These are phyloP conservation scores for Aspergillus biplanus DNA, from an alignment of 495 filamentous ascomycete genomes.

Conservation along the genomic window DNA sequence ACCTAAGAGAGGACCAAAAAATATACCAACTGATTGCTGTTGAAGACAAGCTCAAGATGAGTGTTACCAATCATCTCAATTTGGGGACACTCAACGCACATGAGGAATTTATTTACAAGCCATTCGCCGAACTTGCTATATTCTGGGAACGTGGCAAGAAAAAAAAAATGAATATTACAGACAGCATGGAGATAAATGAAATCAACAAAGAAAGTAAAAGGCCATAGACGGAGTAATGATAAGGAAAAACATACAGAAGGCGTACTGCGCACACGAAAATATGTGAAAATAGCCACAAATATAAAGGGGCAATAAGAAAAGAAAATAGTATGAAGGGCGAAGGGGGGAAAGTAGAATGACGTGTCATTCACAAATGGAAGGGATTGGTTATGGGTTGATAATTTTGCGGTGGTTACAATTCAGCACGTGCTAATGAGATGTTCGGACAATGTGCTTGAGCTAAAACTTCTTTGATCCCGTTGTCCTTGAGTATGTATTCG, in stretches of 20 bases:
- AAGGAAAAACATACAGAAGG: slow-evolving; percentile 6
- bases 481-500: neutral
- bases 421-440: too few relatives aligned
- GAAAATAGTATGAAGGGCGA: slow-evolving; percentile 9
- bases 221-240: neutral
- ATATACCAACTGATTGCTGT: neutral
- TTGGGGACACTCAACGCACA: slow-evolving; percentile 2
- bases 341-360: slow-evolving; percentile 19
- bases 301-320: slow-evolving; percentile 6
- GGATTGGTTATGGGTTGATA: neutral
- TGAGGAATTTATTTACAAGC: slow-evolving; percentile 19
- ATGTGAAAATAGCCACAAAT: neutral
- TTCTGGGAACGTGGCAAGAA: neutral
- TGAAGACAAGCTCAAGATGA: neutral
- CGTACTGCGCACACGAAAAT: neutral
- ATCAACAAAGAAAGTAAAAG: slow-evolving; percentile 2
- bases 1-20: neutral
- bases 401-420: too few relatives aligned
- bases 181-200: slow-evolving; percentile 5
- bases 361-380: neutral
- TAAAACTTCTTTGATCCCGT: too few relatives aligned
- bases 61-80: neutral
- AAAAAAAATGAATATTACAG: neutral
- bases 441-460: neutral
- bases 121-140: slow-evolving; percentile 11